Percentiles rank a stretch among this genome's conserved stretches.
Conservation (phyloP, 2,329 filamentous ascomycete species). For the Aureobasidium sp. region DNA sequence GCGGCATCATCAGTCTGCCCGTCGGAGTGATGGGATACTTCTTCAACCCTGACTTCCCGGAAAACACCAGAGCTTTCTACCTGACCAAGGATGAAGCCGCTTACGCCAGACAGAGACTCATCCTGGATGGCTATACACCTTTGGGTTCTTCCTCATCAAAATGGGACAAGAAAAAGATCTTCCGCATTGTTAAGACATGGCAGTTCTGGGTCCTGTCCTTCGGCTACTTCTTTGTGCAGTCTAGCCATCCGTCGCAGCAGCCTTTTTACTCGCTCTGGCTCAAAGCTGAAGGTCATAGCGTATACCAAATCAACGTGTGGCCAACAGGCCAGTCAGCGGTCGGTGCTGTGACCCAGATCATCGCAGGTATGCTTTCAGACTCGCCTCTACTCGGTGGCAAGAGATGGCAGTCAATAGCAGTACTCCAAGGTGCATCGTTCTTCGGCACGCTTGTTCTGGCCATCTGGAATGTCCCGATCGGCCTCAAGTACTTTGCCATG, state of each 20-base stretch:
- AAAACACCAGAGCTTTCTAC: slow-evolving; percentile 39
- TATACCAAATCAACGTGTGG: slow-evolving; percentile 11
- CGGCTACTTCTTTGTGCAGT: slow-evolving; percentile 50
- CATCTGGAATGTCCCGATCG: slow-evolving; percentile 49
- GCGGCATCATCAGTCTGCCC: slow-evolving; percentile 41
- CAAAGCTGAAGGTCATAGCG: slow-evolving; percentile 27
- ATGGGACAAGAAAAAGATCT: slow-evolving; percentile 31
- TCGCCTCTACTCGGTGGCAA: slow-evolving; percentile 8
- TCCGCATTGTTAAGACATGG: slow-evolving; percentile 32
- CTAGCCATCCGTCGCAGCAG: slow-evolving; percentile 36
- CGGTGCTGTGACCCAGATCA: slow-evolving; percentile 42
- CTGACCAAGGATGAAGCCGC: slow-evolving; percentile 40
- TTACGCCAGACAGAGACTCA: slow-evolving; percentile 38
- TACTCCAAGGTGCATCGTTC: slow-evolving; percentile 28
- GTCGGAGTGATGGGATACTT: slow-evolving; percentile 47
- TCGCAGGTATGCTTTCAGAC: slow-evolving; percentile 11
- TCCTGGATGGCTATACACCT: slow-evolving; percentile 16
- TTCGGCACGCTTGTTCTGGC: slow-evolving; percentile 48
- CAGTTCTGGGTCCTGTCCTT: slow-evolving; percentile 45
- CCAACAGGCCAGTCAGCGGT: slow-evolving; percentile 35
- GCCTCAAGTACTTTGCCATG: slow-evolving; percentile 47
- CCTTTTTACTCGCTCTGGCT: slow-evolving; percentile 46
- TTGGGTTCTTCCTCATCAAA: slow-evolving; percentile 14
- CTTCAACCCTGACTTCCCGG: slow-evolving; percentile 41
- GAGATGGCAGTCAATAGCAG: slow-evolving; percentile 9